These are phyloP conservation scores for Chaetomium tenue DNA, from an alignment of 495 filamentous ascomycete genomes.

Conservation along the genomic window DNA sequence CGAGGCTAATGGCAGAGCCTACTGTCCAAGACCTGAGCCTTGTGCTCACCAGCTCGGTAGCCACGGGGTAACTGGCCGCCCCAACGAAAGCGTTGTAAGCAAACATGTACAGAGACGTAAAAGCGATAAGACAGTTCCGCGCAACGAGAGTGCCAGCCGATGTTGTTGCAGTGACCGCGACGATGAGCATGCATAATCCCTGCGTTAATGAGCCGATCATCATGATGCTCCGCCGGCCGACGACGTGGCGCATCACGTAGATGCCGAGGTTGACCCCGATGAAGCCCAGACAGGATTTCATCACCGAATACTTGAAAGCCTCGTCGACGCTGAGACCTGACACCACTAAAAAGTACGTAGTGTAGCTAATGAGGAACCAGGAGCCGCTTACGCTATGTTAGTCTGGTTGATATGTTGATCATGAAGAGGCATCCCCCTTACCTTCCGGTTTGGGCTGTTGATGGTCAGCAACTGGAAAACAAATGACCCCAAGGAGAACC, in stretches of 20 bases:
- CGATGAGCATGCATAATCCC: slow-evolving; percentile 38
- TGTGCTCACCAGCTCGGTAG: slow-evolving; percentile 18
- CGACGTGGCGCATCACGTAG: slow-evolving; percentile 41
- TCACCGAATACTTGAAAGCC: slow-evolving; percentile 42
- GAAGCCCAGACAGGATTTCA: slow-evolving; percentile 43
- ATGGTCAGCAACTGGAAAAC: not conserved
- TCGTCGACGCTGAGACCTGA: slow-evolving; percentile 39
- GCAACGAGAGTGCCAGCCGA: slow-evolving; percentile 5
- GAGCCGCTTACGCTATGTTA: not conserved
- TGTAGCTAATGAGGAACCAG: slow-evolving; percentile 46
- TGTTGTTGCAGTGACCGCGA: slow-evolving; percentile 37
- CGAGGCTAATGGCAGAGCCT: slow-evolving; percentile 25
- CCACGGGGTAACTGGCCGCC: slow-evolving; percentile 21
- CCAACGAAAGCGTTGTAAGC: slow-evolving; percentile 25
- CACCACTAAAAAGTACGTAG: slow-evolving; percentile 44
- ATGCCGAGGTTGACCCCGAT: slow-evolving; percentile 35
- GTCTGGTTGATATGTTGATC: not conserved
- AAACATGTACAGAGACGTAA: slow-evolving; percentile 18
- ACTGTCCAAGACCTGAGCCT: slow-evolving; percentile 25
- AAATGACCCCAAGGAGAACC: not conserved
- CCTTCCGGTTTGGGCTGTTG: slow-evolving; percentile 10
- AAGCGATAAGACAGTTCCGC: slow-evolving; percentile 9
- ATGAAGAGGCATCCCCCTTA: not conserved
- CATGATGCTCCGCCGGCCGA: slow-evolving; percentile 38
- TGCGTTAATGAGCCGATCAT: slow-evolving; percentile 38